These are phyloP conservation scores for Darksidea phi DNA, from an alignment of 495 filamentous ascomycete species.

Conservation along the genomic window DNA sequence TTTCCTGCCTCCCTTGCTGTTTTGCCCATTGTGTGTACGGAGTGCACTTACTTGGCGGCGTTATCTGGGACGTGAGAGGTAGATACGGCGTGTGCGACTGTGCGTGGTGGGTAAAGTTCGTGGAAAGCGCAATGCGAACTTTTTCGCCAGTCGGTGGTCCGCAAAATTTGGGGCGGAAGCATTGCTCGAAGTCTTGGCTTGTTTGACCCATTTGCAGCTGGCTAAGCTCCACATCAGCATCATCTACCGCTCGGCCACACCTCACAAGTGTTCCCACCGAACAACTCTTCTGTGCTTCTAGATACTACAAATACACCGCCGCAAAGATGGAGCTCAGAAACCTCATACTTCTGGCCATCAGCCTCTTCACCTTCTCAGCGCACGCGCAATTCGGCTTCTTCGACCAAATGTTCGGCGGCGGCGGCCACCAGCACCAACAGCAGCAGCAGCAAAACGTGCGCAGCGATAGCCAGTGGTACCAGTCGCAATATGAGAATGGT, in stretches of 20 bases:
- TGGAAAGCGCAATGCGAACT: no score
- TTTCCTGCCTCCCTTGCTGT: background rate
- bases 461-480: constrained; percentile 76
- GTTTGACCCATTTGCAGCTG: constrained; percentile 1
- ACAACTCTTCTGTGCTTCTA: no score
- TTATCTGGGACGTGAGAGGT: no score
- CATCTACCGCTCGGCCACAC: no score
- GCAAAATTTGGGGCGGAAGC: no score
- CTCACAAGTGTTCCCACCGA: no score
- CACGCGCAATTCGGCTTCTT: constrained; percentile 71
- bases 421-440: constrained; percentile 60
- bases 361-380: constrained; percentile 51
- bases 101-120: no score
- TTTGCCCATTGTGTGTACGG: background rate
- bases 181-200: no score
- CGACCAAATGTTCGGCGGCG: constrained; percentile 76
- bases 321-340: constrained; percentile 34
- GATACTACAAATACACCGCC: background rate
- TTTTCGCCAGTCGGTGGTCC: no score
- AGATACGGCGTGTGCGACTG: no score
- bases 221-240: constrained; percentile 33
- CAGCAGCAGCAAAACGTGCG: constrained; percentile 70
- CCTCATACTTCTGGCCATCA: constrained; percentile 40
- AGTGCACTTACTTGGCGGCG: background rate
- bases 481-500: constrained; percentile 66